A percentile compares a stretch with the other conserved stretches of the same genome.
Evolutionary conservation across 192 early-diverging fungal genomes (phyloP).

Genomic region (Endogone sp.): DNA sequence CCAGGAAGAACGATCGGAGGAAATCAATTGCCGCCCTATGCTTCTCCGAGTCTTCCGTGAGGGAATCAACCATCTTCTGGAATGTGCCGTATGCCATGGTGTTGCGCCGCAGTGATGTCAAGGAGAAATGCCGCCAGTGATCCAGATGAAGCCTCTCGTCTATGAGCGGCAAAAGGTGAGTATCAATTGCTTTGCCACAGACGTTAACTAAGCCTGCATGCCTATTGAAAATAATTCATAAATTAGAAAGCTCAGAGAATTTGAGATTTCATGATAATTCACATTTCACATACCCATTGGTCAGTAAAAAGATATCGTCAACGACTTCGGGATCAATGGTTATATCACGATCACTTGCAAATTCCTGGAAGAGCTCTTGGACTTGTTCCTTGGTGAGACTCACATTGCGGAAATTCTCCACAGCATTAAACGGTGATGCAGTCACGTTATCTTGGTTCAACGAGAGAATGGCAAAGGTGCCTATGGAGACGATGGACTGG

Average conservation of each 20-base stretch:
- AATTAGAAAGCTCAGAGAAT: constrained; percentile 11
- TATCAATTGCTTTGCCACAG: constrained; percentile 2
- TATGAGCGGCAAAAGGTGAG: not conserved
- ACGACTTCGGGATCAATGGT: constrained; percentile 18
- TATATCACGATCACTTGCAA: constrained; percentile 16
- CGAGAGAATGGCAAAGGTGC: constrained; percentile 18
- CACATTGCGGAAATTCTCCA: constrained; percentile 21
- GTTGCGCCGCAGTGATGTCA: not conserved
- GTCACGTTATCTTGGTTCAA: constrained; percentile 11
- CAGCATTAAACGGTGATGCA: constrained; percentile 23
- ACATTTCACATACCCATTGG: constrained; percentile 22
- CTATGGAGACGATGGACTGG: constrained; percentile 17
- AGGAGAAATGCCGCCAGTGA: not conserved
- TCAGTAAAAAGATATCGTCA: constrained; percentile 19
- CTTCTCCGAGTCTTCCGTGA: not conserved
- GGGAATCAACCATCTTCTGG: constrained; percentile 5
- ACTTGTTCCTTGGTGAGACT: constrained; percentile 26
- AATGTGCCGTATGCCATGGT: constrained; percentile 1
- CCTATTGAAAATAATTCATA: constrained; percentile 1
- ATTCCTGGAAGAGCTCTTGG: constrained; percentile 11
- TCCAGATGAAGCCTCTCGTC: constrained; percentile 1
- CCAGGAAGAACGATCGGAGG: constrained; percentile 4
- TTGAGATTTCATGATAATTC: not conserved
- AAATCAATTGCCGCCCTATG: not conserved
- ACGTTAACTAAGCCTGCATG: constrained; percentile 7